Evolutionary conservation across 2,329 filamentous ascomycete species (phyloP), one percentile per base, ranked within the genome.

Genomic region (Curvularia hawaiiensis): DNA sequence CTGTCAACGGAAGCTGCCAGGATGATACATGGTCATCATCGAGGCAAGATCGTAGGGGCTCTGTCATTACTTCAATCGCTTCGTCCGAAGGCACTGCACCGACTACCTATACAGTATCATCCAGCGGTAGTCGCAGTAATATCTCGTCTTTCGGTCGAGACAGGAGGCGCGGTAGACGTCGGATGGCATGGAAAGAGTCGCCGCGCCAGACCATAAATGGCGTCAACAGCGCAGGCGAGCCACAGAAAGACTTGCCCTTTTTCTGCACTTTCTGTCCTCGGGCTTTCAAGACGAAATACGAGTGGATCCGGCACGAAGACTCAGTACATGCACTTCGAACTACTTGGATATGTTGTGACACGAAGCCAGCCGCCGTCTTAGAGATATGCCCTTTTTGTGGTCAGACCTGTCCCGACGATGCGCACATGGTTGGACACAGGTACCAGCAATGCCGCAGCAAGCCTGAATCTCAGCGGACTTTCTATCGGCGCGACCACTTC

Each of bases 221-320:
- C 1, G 61, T 73, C 20, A 69, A 75, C 41, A 71, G 63, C 38
- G 65, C 70, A 26, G 72, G 71, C 14, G 61, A 69, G 8, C 67
- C 67, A 44, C 64, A 70, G 33, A 60, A 71, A 48, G 68, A 73
- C n/a, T 58, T 75, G 3, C 68, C 71, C 7, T 76, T 74, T 58
- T 74, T 70, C 47, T 76, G 73, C 52, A 76, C 73, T 2, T 76
- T 75, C 49, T 76, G 73, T 45, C 70, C 70, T 3, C 64, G 72
- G 35, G 70, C 73, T 3, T 76, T 75, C 63, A 73, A 72, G 41
- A 74, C 71, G 4, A 76, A 75, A 38, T 75, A 75, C 45, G 71
- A 75, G 57, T 76, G 73, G 73, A 64, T 73, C n/a, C 67, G 73
- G 7, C 73, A 76, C 40, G 73, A 75, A 56, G 72, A 76, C 44